phyloP scores from a whole-genome alignment of 2,329 filamentous ascomycete genomes.

The Diplodia sapinea region DNA sequence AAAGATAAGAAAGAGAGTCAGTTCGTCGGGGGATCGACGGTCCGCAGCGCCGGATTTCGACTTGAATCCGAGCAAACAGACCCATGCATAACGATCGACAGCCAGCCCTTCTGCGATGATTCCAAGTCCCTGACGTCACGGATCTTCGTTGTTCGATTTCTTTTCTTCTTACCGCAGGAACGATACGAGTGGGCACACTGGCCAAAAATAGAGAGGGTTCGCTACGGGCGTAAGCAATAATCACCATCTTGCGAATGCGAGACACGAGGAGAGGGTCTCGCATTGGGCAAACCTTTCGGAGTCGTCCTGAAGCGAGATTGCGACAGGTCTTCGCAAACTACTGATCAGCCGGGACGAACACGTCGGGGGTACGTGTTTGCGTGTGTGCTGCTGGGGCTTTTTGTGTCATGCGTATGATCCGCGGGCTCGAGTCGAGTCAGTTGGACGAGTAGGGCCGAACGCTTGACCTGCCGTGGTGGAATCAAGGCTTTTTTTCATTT shows the following conservation, averaged over 20 bases:
- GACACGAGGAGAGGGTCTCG: too few relatives aligned
- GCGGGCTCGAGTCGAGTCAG: constrained; percentile 5
- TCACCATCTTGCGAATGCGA: too few relatives aligned
- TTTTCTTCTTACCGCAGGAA: too few relatives aligned
- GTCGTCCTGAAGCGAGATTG: constrained; percentile 5
- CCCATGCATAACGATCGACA: too few relatives aligned
- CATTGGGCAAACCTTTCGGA: too few relatives aligned
- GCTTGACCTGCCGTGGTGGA: background rate
- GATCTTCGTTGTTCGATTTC: background rate
- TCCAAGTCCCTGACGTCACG: background rate
- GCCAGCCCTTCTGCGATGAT: too few relatives aligned
- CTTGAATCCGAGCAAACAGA: background rate
- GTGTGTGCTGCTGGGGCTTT: background rate
- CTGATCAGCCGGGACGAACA: constrained; percentile 7
- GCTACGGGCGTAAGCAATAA: too few relatives aligned
- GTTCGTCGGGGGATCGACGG: background rate
- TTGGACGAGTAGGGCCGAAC: background rate
- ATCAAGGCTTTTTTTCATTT: background rate
- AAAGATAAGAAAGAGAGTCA: background rate
- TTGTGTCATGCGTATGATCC: background rate
- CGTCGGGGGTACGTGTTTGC: background rate
- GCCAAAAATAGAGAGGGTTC: too few relatives aligned
- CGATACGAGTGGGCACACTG: too few relatives aligned
- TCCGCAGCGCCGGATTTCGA: background rate
- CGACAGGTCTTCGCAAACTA: background rate